Percentiles rank a stretch among this genome's conserved stretches.
Evolutionary conservation across 225 moss, liverwort and hornwort genomes (phyloP).

Genomic region (Pseudoscleropodium purum): DNA sequence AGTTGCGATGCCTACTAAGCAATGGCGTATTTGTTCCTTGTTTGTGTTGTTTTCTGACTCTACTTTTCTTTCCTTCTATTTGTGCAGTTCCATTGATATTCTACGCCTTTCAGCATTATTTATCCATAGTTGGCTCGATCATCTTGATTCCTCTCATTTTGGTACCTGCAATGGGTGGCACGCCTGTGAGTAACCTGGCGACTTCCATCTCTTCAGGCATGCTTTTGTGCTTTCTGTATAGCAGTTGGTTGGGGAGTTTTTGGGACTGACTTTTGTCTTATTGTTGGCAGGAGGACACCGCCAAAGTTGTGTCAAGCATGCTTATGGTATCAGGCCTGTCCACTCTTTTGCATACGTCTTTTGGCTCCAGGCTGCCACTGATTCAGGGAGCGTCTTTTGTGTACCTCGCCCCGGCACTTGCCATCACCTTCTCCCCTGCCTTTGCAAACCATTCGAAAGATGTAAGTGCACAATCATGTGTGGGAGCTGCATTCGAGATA

Average conservation of each 20-base stretch:
- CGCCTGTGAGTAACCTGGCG: conserved; percentile 44
- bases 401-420: conserved; percentile 78
- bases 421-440: conserved; percentile 58
- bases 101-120: conserved; percentile 85
- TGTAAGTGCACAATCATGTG: conserved; percentile 10
- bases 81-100: conserved; percentile 71
- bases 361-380: conserved; percentile 78
- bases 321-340: conserved; percentile 77
- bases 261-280: neutral
- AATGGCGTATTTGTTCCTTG: neutral
- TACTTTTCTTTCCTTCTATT: neutral
- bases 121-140: conserved; percentile 81
- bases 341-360: conserved; percentile 69
- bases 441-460: conserved; percentile 6
- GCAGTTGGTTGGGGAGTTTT: neutral
- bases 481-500: neutral
- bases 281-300: conserved; percentile 63
- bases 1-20: neutral
- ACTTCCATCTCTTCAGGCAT: neutral
- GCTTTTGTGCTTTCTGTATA: neutral
- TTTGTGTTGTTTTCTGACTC: neutral
- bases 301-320: conserved; percentile 92
- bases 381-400: conserved; percentile 91
- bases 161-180: conserved; percentile 87
- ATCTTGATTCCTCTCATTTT: conserved; percentile 83